Evolutionary conservation across 2,329 filamentous ascomycete genomes (phyloP), one percentile per base, ranked within the genome.

Genomic region (Nemania diffusa): DNA sequence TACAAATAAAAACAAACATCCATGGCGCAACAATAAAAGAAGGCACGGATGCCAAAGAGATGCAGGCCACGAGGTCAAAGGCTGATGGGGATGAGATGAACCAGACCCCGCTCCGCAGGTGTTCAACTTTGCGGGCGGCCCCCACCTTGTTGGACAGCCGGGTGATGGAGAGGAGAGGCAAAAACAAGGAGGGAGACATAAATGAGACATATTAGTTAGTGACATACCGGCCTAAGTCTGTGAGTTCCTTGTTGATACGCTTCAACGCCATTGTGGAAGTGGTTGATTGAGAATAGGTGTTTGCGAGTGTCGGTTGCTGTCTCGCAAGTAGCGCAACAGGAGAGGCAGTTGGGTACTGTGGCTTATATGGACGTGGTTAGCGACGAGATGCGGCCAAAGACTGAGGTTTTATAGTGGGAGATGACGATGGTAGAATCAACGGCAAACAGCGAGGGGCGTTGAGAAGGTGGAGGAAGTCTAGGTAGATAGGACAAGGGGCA

Each of bases 191-290:
- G 59, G 65, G 58, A 27, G 61, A 60, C 57, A 60, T 67, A 53
- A 67, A 61, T 58, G 42, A 40, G 17, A 66, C 46, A 46, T 57
- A 44, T 46, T n/a, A 59, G 15, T 11, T 0, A 34, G 60, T 59
- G 52, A 85, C 86, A 79, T 91, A 95, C 92, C 92, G 92, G 85
- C 92, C 92, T 83, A 96, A 88, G 81, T 96, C 92, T 83, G 91
- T 91, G 81, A 96, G 89, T 84, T 96, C 92, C 90, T 94, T 96
- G 88, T 95, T 95, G 84, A 96, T 96, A 83, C 92, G 90, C 91
- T 96, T 96, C 78, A 96, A 88, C 83, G 92, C 92, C 92, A 96
- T 96, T 78, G 78, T 80, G 80, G 72, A 69, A 56, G 66, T 65
- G 64, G 65, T 64, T 52, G 50, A 1, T 32, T 52, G 50, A 32